Evolutionary conservation across 352 stramenopile genomes (phyloP), one percentile per base, ranked within the genome.

Genomic region (Globisporangium mamillatum): DNA sequence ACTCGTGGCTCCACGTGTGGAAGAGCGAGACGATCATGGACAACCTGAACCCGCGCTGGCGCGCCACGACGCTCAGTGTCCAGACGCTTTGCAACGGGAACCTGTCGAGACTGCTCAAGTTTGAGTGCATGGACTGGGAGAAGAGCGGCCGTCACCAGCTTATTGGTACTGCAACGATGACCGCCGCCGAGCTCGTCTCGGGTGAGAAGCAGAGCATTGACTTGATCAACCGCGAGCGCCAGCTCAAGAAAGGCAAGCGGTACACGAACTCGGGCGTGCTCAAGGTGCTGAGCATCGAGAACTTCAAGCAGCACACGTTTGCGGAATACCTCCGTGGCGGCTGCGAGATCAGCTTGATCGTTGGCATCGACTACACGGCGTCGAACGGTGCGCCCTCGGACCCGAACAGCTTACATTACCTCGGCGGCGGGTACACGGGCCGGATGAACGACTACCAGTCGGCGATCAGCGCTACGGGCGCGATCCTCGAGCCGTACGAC

Each of bases 311-410:
- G 36, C 78, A 87, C 53, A 93, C 84, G 4, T 93, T 93, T 56
- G 82, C 81, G 14, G 84, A 93, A 66, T 93, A 78, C 64, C 64
- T 93, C 10, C 82, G 82, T 14, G 84, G 84, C 18, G 84, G 84
- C 8, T 90, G 79, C 20, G 82, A 93, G 68, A 76, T 93, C 57
- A 93, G 88, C 52, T 66, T 96, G 38, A 87, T 96, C 14, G 72
- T 92, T 41, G 89, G 85, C 8, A 88, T 96, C 57, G 89, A 96
- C 65, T 95, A 90, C 71, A 93, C 84, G n/a, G 84, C 78, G 4
- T 92, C 79, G 1, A 91, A 90, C 64, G 80, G 82, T 48, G 71
- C 73, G 0, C 75, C 77, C 7, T 78, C 64, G 1, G 74, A 90
- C 36, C 80, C 81, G 3, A 63, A 52, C 7, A 89, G 80, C 72